These are phyloP conservation scores for Fraxinus sp. DNA, from an alignment of 305 asterid genomes.

Conservation along the genomic window DNA sequence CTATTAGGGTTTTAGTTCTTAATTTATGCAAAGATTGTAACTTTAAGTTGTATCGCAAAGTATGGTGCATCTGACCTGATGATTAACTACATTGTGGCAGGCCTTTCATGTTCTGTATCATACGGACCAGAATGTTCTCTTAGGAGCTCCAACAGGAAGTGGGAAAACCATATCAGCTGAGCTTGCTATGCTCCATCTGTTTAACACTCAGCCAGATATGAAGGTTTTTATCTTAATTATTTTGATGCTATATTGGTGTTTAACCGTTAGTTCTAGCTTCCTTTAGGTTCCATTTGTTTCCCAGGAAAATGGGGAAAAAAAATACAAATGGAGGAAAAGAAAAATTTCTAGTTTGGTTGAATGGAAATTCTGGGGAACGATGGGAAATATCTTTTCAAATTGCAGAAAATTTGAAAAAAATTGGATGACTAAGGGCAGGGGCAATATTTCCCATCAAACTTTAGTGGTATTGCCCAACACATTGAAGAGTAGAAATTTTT, in stretches of 20 bases:
- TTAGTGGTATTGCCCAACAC: neutral
- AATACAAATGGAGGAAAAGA: neutral
- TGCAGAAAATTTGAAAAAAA: neutral
- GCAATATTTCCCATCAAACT: neutral
- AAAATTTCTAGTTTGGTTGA: neutral
- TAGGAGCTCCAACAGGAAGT: conserved; percentile 99
- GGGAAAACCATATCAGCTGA: conserved; percentile 99
- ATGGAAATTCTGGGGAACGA: neutral
- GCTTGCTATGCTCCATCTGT: conserved; percentile 97
- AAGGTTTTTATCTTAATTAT: conserved; percentile 46
- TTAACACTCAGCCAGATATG: conserved; percentile 92
- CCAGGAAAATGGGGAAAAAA: neutral
- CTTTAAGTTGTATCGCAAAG: conserved; percentile 18
- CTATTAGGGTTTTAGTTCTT: neutral
- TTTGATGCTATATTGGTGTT: neutral
- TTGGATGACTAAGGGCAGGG: neutral
- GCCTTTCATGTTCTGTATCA: conserved; percentile 93
- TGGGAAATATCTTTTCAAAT: neutral
- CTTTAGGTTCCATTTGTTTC: neutral
- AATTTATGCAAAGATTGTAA: neutral
- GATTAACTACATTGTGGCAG: conserved; percentile 46
- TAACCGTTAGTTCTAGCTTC: neutral
- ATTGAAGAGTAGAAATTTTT: neutral
- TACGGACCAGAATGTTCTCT: conserved; percentile 86
- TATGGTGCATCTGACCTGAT: conserved; percentile 31